phyloP scores from a whole-genome alignment of 768 basidiomycete genomes.

The Pulveroboletus sp. region DNA sequence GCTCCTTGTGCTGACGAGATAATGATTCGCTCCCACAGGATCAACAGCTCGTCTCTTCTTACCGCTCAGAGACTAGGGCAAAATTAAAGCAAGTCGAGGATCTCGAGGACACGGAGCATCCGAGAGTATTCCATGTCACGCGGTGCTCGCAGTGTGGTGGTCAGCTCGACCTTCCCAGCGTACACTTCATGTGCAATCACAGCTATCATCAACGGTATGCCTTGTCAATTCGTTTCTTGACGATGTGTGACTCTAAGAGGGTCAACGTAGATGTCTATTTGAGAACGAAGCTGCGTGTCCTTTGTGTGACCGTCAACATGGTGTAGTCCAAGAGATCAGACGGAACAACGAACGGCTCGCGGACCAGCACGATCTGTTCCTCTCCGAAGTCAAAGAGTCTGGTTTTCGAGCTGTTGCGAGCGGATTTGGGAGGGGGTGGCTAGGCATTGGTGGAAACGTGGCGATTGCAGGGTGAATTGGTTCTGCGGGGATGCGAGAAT shows the following conservation, averaged over 20 bases:
- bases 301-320: slow-evolving; percentile 79
- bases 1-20: not conserved
- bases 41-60: slow-evolving; percentile 79
- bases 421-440: slow-evolving; percentile 64
- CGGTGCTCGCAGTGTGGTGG: slow-evolving; percentile 86
- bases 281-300: slow-evolving; percentile 91
- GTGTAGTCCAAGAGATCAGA: slow-evolving; percentile 85
- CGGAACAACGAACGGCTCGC: slow-evolving; percentile 80
- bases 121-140: slow-evolving; percentile 91
- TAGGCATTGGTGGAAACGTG: slow-evolving; percentile 25
- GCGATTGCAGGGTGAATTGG: slow-evolving; percentile 1
- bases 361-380: slow-evolving; percentile 76
- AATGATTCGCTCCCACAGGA: slow-evolving; percentile 48
- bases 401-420: slow-evolving; percentile 70
- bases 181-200: slow-evolving; percentile 98
- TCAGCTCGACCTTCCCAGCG: slow-evolving; percentile 85
- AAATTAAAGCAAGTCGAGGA: slow-evolving; percentile 81
- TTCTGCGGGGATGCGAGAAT: not conserved
- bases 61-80: slow-evolving; percentile 74
- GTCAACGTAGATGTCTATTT: slow-evolving; percentile 63
- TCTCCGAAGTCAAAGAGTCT: slow-evolving; percentile 64
- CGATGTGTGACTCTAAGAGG: not conserved
- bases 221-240: not conserved
- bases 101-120: slow-evolving; percentile 70
- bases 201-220: slow-evolving; percentile 84